Percentiles rank a stretch among this genome's conserved stretches.
Evolutionary conservation across 2,329 filamentous ascomycete species (phyloP).

Genomic region (Arachnomyces sp.): DNA sequence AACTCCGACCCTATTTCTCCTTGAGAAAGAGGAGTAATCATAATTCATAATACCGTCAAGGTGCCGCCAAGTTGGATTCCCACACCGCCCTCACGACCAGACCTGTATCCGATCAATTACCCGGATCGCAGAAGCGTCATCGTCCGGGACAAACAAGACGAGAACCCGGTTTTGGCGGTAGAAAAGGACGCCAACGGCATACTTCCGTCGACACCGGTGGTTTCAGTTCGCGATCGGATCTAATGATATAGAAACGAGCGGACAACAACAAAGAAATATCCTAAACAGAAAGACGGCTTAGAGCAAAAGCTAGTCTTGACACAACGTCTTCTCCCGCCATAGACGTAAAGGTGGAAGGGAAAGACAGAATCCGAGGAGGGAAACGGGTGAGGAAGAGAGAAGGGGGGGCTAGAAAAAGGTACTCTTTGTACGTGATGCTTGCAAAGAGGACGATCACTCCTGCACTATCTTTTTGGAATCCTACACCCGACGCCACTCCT

Average conservation of each 20-base stretch:
- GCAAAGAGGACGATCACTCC: constrained; percentile 22
- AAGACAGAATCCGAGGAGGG: background rate
- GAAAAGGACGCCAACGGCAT: no score
- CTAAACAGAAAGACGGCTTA: background rate
- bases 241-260: background rate
- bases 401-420: background rate
- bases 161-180: no score
- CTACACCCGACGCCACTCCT: constrained; percentile 37
- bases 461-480: constrained; percentile 29
- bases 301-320: background rate
- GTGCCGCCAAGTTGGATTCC: no score
- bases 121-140: no score
- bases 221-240: background rate
- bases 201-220: no score
- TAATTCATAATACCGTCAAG: no score
- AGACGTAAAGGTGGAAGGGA: background rate
- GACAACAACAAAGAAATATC: background rate
- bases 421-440: constrained; percentile 6
- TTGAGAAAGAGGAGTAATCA: no score
- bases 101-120: no score
- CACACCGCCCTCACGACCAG: no score
- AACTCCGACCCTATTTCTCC: no score
- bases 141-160: no score
- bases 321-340: background rate
- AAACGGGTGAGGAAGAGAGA: background rate